Evolutionary conservation across 129 eudicot species (phyloP).

Genomic region (Chrysanthemum lavandulifolium): DNA sequence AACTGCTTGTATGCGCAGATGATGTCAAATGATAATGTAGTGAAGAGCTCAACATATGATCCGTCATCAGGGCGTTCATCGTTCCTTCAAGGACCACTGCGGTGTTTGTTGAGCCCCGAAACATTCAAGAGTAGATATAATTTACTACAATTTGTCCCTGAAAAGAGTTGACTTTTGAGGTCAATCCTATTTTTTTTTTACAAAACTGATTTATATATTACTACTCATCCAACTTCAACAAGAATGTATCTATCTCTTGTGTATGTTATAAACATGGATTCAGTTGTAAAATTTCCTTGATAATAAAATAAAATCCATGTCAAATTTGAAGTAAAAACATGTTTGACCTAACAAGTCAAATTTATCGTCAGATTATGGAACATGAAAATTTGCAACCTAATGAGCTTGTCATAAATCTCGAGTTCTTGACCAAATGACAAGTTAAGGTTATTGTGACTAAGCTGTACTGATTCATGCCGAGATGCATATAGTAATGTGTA

Average conservation of each 20-base stretch:
- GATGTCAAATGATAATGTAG: conserved; percentile 58
- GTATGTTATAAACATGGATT: background rate
- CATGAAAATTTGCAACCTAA: background rate
- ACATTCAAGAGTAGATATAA: conserved; percentile 8
- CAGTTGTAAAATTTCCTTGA: background rate
- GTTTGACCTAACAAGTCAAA: background rate
- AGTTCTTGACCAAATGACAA: conserved; percentile 1
- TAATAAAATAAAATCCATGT: background rate
- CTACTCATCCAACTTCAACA: conserved; percentile 8
- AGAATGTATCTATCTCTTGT: conserved; percentile 4
- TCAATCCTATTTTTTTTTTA: conserved; percentile 11
- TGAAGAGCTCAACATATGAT: conserved; percentile 66
- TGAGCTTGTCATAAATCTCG: background rate
- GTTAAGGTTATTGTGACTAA: background rate
- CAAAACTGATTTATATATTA: background rate
- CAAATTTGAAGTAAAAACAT: background rate
- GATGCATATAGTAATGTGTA: conserved; percentile 14
- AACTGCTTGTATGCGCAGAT: conserved; percentile 43
- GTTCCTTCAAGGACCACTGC: conserved; percentile 75
- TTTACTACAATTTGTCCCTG: background rate
- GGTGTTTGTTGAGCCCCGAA: conserved; percentile 77
- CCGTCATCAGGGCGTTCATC: conserved; percentile 62
- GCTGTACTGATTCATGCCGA: background rate
- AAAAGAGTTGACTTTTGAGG: conserved; percentile 23
- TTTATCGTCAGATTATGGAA: background rate